These are phyloP conservation scores for Capsella rubella DNA, from an alignment of 441 rosid genomes.

Conservation along the genomic window DNA sequence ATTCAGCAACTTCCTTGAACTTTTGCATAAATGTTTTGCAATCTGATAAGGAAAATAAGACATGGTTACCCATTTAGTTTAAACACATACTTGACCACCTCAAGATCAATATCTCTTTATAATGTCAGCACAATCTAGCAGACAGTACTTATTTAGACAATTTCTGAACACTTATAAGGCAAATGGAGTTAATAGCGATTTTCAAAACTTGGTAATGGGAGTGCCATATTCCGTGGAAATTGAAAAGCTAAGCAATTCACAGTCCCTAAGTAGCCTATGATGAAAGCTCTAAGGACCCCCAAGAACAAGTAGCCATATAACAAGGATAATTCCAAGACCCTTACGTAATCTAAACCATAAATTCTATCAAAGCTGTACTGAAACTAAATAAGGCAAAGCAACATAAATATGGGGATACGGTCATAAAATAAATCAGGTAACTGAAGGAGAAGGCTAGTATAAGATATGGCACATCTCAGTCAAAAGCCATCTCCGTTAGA, in stretches of 20 bases:
- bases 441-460: too few relatives aligned
- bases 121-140: neutral
- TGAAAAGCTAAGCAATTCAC: neutral
- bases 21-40: constrained; percentile 82
- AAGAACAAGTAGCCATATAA: constrained; percentile 2
- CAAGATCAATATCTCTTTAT: neutral
- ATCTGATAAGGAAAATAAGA: constrained; percentile 51
- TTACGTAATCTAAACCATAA: constrained; percentile 3
- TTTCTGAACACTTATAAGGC: neutral
- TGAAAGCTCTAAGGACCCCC: constrained; percentile 1
- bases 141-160: neutral
- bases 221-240: neutral
- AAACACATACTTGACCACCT: constrained; percentile 13
- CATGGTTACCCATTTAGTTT: neutral
- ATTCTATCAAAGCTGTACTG: neutral
- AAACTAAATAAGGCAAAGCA: neutral
- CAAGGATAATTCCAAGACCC: neutral
- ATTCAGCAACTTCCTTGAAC: constrained; percentile 71
- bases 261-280: neutral
- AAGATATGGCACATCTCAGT: too few relatives aligned
- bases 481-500: too few relatives aligned
- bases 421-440: too few relatives aligned
- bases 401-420: neutral
- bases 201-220: neutral
- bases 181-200: neutral